Evolutionary conservation across 176 grass and related monocot genomes (phyloP).

Genomic region (Oryza longistaminata): DNA sequence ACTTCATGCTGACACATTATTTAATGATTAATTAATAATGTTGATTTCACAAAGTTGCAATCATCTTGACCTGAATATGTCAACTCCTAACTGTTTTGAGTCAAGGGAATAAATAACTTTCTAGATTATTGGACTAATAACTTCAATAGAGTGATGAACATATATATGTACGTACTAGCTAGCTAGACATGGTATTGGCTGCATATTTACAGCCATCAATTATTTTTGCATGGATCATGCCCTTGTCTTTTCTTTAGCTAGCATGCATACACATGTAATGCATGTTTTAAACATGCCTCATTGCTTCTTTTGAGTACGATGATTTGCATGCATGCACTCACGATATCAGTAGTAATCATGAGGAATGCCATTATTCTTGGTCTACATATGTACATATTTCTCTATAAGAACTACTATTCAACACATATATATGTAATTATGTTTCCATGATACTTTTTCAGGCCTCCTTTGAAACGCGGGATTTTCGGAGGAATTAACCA

Average conservation of each 20-base stretch:
- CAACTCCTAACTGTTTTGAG: background rate
- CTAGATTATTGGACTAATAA: background rate
- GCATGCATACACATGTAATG: background rate
- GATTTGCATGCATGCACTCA: background rate
- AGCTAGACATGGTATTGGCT: background rate
- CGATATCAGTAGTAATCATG: background rate
- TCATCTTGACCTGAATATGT: background rate
- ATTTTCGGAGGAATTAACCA: too few relatives aligned
- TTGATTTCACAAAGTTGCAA: background rate
- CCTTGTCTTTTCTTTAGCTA: conserved; percentile 6
- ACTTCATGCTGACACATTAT: too few relatives aligned
- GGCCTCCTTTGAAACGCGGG: too few relatives aligned
- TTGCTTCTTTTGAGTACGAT: background rate
- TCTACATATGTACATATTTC: background rate
- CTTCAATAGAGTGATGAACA: background rate
- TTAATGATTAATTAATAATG: too few relatives aligned
- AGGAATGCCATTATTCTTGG: background rate
- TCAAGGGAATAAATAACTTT: background rate
- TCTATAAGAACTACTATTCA: too few relatives aligned
- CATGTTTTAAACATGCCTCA: background rate
- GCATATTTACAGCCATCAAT: background rate
- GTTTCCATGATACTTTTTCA: too few relatives aligned
- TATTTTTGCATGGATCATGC: conserved; percentile 9
- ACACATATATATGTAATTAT: too few relatives aligned
- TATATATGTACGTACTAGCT: background rate